Base-by-base conservation (phyloP, 2,329 filamentous ascomycete species). In the Cytospora chrysosperma region DNA sequence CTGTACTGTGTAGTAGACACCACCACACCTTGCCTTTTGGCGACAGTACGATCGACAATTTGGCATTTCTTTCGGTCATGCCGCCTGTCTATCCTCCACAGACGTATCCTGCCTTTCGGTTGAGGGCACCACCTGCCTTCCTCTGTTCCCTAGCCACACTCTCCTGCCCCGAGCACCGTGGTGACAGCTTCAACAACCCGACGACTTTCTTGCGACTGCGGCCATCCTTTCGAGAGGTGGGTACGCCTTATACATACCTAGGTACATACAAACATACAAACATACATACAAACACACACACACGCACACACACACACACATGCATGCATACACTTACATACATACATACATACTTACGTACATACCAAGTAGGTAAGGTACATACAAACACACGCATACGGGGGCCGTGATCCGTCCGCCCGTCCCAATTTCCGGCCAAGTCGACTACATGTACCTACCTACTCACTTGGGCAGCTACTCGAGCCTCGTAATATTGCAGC, bases 141-240 rank as follows among this genome's bases (percentile, higher is more conserved):
- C 58, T 60, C 51, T 37, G 34, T 52, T 28, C 19, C 24, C 51
- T 10, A 40, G 43, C 58, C 27, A 49, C 15, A 30, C 54, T 13
- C 32, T 34, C 27, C 40, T 54, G 50, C 34, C 26, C 58, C 50
- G 58, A 54, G 58, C 30, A n/a, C 58, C 58, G 47, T 54, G 58
- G 24, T 60, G 50, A 30, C 52, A 32, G 28, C 52, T 54, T 37
- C 58, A 28, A 37, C n/a, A n/a, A n/a, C n/a, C n/a, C n/a, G n/a
- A n/a, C n/a, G n/a, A n/a, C n/a, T n/a, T n/a, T n/a, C n/a, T 30
- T 30, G 13, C 50, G n/a, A 47, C 9, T 34, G 32, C 32, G 13
- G 15, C 28, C 9, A 9, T 30, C 51, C 8, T 54, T n/a, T 30
- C n/a, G n/a, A n/a, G 30, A 55, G 32, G 27, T 30, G 32, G 53